Evolutionary conservation across 192 early-diverging fungal genomes (phyloP).

Genomic region (Podila epigama): DNA sequence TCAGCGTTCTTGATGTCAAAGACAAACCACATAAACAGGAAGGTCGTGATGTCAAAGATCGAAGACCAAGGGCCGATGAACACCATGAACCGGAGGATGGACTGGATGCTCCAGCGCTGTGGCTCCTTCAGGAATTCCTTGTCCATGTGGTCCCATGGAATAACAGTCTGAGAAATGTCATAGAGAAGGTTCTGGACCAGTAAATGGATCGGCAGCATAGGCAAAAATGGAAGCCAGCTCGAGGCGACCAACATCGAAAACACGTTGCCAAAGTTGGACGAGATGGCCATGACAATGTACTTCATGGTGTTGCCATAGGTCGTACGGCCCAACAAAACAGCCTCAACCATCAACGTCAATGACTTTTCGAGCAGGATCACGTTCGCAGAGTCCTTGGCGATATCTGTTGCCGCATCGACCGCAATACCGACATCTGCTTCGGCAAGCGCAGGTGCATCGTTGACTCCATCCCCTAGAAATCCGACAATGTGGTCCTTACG

Average conservation of each 20-base stretch:
- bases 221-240: conserved; percentile 60
- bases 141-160: conserved; percentile 61
- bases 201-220: conserved; percentile 57
- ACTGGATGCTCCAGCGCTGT: conserved; percentile 49
- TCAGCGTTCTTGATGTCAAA: conserved; percentile 35
- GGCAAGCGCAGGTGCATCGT: conserved; percentile 59
- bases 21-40: conserved; percentile 50
- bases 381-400: conserved; percentile 63
- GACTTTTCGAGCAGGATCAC: conserved; percentile 60
- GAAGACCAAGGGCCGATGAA: conserved; percentile 57
- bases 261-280: conserved; percentile 64
- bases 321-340: conserved; percentile 52
- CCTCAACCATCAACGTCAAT: conserved; percentile 44
- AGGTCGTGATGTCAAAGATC: conserved; percentile 57
- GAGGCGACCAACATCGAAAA: conserved; percentile 59
- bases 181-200: conserved; percentile 58
- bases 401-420: conserved; percentile 58
- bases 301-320: conserved; percentile 65
- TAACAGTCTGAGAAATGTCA: conserved; percentile 57
- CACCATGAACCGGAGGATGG: conserved; percentile 58
- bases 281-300: conserved; percentile 61
- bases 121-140: conserved; percentile 52
- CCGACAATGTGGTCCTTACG: conserved; percentile 47
- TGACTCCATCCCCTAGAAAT: conserved; percentile 64
- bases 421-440: conserved; percentile 60